Conservation (phyloP, 2,329 filamentous ascomycete species). For the Aspergillus sp. region DNA sequence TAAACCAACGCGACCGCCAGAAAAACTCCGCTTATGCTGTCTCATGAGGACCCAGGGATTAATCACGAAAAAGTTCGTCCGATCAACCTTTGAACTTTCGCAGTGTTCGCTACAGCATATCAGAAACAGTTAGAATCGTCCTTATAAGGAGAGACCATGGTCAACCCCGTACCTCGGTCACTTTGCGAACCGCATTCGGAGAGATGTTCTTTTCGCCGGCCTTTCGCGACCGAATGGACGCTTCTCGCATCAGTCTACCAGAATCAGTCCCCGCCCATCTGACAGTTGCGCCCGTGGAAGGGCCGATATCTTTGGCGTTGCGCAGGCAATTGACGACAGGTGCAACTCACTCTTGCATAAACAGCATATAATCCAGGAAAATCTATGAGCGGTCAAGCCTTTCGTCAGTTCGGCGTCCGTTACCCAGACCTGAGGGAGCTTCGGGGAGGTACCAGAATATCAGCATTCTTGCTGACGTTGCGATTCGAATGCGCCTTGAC, state of each 20-base stretch:
- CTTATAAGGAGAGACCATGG: background rate
- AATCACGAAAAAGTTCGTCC: background rate
- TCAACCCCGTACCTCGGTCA: slow-evolving; percentile 64
- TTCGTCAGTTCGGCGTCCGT: background rate
- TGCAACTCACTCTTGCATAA: slow-evolving; percentile 62
- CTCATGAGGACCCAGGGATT: background rate
- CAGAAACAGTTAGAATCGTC: slow-evolving; percentile 10
- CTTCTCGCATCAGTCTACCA: slow-evolving; percentile 69
- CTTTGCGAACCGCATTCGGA: slow-evolving; percentile 74
- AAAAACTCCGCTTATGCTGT: background rate
- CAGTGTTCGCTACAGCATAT: slow-evolving; percentile 55
- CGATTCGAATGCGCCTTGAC: slow-evolving; percentile 83
- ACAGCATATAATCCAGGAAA: slow-evolving; percentile 79
- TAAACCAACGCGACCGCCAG: too few relatives aligned
- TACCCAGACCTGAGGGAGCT: background rate
- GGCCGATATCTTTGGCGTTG: too few relatives aligned
- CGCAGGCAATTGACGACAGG: background rate
- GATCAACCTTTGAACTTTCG: slow-evolving; percentile 67
- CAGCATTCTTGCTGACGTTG: slow-evolving; percentile 78
- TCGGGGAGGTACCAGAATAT: slow-evolving; percentile 68
- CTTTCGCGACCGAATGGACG: slow-evolving; percentile 72
- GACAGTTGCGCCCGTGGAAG: too few relatives aligned
- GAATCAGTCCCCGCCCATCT: background rate
- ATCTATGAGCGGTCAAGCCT: slow-evolving; percentile 53
- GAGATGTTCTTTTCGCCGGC: slow-evolving; percentile 71